These are phyloP conservation scores for Guyanaporus albipodus DNA, from an alignment of 768 basidiomycete genomes.

Conservation along the genomic window DNA sequence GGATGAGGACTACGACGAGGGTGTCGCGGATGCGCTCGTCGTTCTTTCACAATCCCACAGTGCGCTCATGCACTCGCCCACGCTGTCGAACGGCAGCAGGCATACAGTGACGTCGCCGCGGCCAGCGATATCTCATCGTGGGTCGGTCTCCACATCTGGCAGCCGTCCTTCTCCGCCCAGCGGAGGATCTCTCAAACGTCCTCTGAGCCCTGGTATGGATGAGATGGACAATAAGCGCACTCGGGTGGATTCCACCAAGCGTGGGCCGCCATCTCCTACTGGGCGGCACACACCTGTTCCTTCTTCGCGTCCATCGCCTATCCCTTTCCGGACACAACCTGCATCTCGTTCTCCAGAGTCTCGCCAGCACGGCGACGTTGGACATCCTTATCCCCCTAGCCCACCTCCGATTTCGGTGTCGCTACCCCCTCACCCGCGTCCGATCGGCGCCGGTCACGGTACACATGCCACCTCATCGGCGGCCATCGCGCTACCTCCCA, in stretches of 20 bases:
- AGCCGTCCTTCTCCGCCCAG: constrained; percentile 63
- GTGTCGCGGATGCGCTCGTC: constrained; percentile 82
- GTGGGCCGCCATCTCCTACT: constrained; percentile 49
- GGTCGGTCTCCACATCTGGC: constrained; percentile 62
- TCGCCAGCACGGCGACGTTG: constrained; percentile 39
- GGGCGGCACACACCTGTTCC: constrained; percentile 54
- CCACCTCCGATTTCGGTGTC: constrained; percentile 55
- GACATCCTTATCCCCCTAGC: constrained; percentile 39
- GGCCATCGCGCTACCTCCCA: constrained; percentile 61
- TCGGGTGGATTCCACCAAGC: constrained; percentile 51
- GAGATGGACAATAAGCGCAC: constrained; percentile 62
- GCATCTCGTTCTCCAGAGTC: constrained; percentile 66
- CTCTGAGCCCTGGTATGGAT: constrained; percentile 64
- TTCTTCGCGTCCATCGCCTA: constrained; percentile 64
- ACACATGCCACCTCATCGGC: constrained; percentile 35
- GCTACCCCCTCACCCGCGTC: constrained; percentile 72
- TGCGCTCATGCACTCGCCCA: constrained; percentile 46
- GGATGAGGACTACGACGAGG: constrained; percentile 95
- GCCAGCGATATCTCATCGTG: constrained; percentile 49
- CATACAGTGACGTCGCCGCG: constrained; percentile 47
- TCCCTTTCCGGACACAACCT: constrained; percentile 70
- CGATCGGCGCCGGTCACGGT: constrained; percentile 53
- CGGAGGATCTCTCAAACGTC: constrained; percentile 53
- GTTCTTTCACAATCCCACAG: constrained; percentile 48
- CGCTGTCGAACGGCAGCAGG: constrained; percentile 54